A percentile compares a stretch with the other conserved stretches of the same genome.
Conservation (phyloP, 306 rosid species). For the Glycine soja region DNA sequence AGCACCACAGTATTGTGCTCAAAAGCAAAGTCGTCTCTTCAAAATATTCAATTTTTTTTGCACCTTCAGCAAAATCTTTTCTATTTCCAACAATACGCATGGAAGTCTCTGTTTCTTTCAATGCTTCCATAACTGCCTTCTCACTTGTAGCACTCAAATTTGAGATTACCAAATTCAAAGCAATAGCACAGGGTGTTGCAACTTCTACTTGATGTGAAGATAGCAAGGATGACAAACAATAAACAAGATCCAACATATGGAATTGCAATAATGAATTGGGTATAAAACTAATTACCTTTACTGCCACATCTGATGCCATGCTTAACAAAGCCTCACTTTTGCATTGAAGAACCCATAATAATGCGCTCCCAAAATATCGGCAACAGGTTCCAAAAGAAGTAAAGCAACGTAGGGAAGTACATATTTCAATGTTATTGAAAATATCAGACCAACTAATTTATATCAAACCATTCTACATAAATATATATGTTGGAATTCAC, state of each 20-base stretch:
- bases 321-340: too few species aligned
- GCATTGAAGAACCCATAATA: too few species aligned
- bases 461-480: too few species aligned
- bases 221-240: constrained; percentile 69
- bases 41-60: constrained; percentile 61
- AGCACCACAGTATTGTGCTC: constrained; percentile 71
- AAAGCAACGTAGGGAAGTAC: too few species aligned
- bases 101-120: constrained; percentile 59
- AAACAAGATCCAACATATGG: constrained; percentile 65
- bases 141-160: constrained; percentile 60
- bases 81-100: constrained; percentile 54
- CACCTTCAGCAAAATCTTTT: too few species aligned
- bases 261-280: constrained; percentile 64
- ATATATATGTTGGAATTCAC: too few species aligned
- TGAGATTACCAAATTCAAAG: constrained; percentile 68
- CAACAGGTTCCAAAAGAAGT: too few species aligned
- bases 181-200: constrained; percentile 63
- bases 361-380: too few species aligned
- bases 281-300: constrained; percentile 65
- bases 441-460: too few species aligned
- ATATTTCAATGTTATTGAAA: too few species aligned
- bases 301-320: too few species aligned
- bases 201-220: constrained; percentile 64
- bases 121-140: constrained; percentile 66
- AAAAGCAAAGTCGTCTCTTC: constrained; percentile 73